Conservation (phyloP, 208 protist species). For the Leptomonas seymouri region DNA sequence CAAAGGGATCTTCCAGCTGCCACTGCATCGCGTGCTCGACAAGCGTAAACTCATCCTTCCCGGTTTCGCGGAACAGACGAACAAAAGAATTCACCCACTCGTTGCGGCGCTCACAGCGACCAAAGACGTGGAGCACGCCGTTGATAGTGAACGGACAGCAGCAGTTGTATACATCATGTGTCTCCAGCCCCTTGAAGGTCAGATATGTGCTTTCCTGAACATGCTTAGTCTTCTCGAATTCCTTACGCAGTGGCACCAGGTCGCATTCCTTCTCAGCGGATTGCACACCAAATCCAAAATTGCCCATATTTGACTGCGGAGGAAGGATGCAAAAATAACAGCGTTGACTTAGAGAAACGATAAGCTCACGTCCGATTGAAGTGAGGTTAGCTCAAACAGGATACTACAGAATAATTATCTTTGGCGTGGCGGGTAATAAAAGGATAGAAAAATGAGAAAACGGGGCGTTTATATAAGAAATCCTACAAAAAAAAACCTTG, state of each 20-base stretch:
- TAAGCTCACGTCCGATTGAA: neutral
- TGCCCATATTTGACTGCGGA: conserved; percentile 27
- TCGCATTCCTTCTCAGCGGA: conserved; percentile 39
- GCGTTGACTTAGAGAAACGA: neutral
- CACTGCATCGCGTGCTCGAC: conserved; percentile 45
- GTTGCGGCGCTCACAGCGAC: conserved; percentile 48
- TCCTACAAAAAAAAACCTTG: too few species aligned
- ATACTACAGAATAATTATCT: neutral
- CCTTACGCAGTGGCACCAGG: conserved; percentile 38
- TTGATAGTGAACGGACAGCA: conserved; percentile 52
- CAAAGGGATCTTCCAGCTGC: conserved; percentile 59
- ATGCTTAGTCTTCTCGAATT: conserved; percentile 55
- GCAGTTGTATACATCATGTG: conserved; percentile 69
- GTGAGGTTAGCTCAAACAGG: conserved; percentile 4
- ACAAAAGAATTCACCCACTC: conserved; percentile 62
- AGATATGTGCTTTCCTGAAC: conserved; percentile 37
- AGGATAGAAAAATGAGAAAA: too few species aligned
- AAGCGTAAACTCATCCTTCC: conserved; percentile 53
- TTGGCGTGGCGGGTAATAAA: neutral
- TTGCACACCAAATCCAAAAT: conserved; percentile 9
- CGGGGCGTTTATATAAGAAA: too few species aligned
- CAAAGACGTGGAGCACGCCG: conserved; percentile 49
- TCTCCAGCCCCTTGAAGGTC: conserved; percentile 55
- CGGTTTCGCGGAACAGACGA: conserved; percentile 51
- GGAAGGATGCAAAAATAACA: neutral